A percentile compares a stretch with the other conserved stretches of the same genome.
Conservation (phyloP, 306 rosid genomes). For the Oxytropis ochrocephala region DNA sequence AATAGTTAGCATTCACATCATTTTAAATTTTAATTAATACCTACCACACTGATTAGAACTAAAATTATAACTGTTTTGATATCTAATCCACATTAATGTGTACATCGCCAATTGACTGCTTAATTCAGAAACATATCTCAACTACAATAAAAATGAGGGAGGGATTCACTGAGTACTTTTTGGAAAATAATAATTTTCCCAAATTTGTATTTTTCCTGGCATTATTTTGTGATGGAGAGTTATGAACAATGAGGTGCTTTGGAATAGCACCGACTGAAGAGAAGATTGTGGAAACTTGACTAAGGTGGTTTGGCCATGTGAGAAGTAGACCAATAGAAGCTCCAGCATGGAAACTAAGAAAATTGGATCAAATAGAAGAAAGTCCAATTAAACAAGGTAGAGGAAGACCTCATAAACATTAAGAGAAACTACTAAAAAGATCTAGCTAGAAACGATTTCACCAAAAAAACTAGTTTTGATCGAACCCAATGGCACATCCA, state of each 20-base stretch:
- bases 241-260: not conserved
- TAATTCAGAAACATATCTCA: conserved; percentile 6
- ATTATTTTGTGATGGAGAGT: not conserved
- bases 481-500: not conserved
- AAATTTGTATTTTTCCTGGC: too few species aligned
- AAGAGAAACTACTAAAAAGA: not conserved
- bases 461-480: not conserved
- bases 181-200: not conserved
- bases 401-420: not conserved
- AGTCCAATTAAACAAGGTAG: not conserved
- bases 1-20: conserved; percentile 18
- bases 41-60: not conserved
- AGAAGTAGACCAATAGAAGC: not conserved
- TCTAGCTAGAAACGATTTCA: not conserved
- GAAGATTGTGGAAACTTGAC: not conserved
- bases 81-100: conserved; percentile 12
- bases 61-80: conserved; percentile 9
- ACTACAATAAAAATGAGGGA: conserved; percentile 9
- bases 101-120: not conserved
- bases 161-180: not conserved
- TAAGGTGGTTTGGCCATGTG: not conserved
- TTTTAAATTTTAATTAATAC: conserved; percentile 12
- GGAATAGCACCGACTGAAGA: not conserved
- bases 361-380: not conserved
- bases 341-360: not conserved